phyloP scores from a whole-genome alignment of 139 green algal species.

The Chlamydomonas urium region DNA sequence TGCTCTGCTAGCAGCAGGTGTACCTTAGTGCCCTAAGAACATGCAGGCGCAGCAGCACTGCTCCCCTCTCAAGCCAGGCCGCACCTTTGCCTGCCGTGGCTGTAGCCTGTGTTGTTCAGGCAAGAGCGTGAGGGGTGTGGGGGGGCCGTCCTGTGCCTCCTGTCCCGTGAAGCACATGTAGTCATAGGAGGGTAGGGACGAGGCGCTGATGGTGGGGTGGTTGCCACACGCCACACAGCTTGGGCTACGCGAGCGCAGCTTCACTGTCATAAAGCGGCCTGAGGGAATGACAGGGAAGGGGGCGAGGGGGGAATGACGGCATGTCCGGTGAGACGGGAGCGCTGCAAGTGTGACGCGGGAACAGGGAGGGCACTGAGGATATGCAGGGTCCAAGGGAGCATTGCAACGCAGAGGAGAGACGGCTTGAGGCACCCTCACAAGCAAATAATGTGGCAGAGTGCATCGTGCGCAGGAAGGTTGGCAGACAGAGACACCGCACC shows the following conservation, averaged over 20 bases:
- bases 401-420: not conserved
- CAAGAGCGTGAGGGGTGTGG: conserved; percentile 45
- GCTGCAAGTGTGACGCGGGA: not conserved
- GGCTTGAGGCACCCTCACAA: not conserved
- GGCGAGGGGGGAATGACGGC: not conserved
- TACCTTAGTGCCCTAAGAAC: not conserved
- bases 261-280: conserved; percentile 68
- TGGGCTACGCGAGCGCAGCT: conserved; percentile 51
- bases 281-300: not conserved
- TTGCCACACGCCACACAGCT: conserved; percentile 67
- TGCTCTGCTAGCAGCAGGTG: not conserved
- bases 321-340: not conserved
- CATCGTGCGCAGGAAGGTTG: no score
- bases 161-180: conserved; percentile 23
- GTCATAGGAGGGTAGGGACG: not conserved
- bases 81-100: not conserved
- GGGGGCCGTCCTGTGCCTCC: conserved; percentile 39
- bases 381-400: not conserved
- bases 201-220: conserved; percentile 41
- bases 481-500: no score
- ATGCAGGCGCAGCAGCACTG: not conserved
- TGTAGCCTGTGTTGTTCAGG: conserved; percentile 14
- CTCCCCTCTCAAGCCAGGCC: no score
- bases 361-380: not conserved
- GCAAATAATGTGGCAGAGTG: not conserved